Conservation (phyloP, 306 rosid genomes). For the Cotoneaster glaucophyllus region DNA sequence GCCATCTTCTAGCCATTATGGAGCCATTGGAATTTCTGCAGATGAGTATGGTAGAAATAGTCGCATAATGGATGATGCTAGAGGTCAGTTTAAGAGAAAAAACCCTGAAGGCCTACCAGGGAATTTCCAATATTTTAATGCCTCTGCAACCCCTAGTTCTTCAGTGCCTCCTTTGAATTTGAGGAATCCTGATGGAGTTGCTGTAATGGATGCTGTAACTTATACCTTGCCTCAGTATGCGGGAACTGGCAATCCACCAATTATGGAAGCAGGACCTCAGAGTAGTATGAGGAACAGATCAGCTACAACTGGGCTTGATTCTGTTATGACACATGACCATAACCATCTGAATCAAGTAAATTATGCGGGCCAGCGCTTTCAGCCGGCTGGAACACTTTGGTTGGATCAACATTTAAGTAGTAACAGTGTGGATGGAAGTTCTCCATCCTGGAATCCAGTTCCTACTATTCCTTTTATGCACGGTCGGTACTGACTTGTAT, state of each 20-base stretch:
- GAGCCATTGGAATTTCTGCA: conserved; percentile 43
- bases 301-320: conserved; percentile 37
- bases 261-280: conserved; percentile 55
- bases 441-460: conserved; percentile 65
- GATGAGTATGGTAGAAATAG: conserved; percentile 56
- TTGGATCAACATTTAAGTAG: conserved; percentile 59
- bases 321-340: conserved; percentile 54
- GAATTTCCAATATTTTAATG: conserved; percentile 49
- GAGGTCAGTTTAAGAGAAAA: conserved; percentile 86
- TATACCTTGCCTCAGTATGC: conserved; percentile 38
- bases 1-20: conserved; percentile 55
- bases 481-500: conserved; percentile 28
- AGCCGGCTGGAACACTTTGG: conserved; percentile 65
- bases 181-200: conserved; percentile 57
- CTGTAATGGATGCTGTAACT: conserved; percentile 51
- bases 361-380: conserved; percentile 73
- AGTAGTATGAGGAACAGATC: conserved; percentile 45
- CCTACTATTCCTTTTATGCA: conserved; percentile 56
- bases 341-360: conserved; percentile 58
- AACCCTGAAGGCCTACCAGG: conserved; percentile 57
- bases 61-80: conserved; percentile 54
- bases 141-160: conserved; percentile 50
- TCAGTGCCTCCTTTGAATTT: conserved; percentile 51
- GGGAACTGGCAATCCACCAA: conserved; percentile 39
- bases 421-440: conserved; percentile 45